phyloP scores from a whole-genome alignment of 768 basidiomycete genomes.

The Lactifluus volemus region DNA sequence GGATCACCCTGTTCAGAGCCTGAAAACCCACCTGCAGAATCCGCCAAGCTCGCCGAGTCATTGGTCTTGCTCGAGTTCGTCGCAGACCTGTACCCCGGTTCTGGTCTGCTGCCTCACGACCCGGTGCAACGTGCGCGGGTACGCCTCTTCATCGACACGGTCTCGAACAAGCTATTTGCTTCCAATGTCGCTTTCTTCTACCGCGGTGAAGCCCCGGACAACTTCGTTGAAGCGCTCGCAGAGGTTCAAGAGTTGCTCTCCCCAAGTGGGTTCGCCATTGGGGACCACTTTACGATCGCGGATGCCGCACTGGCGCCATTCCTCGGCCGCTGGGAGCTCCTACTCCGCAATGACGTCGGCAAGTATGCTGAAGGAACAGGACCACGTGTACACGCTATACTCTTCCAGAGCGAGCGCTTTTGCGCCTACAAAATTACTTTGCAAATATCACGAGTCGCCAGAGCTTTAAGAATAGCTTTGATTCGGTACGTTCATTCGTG shows the following conservation, averaged over 20 bases:
- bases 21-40: slow-evolving; percentile 44
- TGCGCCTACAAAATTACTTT: slow-evolving; percentile 40
- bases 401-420: slow-evolving; percentile 35
- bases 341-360: slow-evolving; percentile 41
- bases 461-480: slow-evolving; percentile 44
- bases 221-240: slow-evolving; percentile 35
- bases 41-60: slow-evolving; percentile 50
- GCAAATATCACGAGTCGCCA: slow-evolving; percentile 37
- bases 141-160: slow-evolving; percentile 50
- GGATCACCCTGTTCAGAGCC: slow-evolving; percentile 49
- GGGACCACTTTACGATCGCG: slow-evolving; percentile 44
- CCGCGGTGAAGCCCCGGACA: slow-evolving; percentile 30
- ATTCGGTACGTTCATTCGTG: slow-evolving; percentile 31
- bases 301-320: slow-evolving; percentile 53
- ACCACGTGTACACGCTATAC: slow-evolving; percentile 32
- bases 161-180: slow-evolving; percentile 35
- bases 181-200: slow-evolving; percentile 28
- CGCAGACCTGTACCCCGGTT: slow-evolving; percentile 43
- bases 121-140: slow-evolving; percentile 45
- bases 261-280: slow-evolving; percentile 32
- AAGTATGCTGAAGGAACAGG: slow-evolving; percentile 33
- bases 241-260: slow-evolving; percentile 41
- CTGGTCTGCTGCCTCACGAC: slow-evolving; percentile 41
- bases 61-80: slow-evolving; percentile 54
- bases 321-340: slow-evolving; percentile 38